Percentiles rank a stretch among this genome's conserved stretches.
Conservation (phyloP, 179 eudicot species). For the Vitellaria paradoxa region DNA sequence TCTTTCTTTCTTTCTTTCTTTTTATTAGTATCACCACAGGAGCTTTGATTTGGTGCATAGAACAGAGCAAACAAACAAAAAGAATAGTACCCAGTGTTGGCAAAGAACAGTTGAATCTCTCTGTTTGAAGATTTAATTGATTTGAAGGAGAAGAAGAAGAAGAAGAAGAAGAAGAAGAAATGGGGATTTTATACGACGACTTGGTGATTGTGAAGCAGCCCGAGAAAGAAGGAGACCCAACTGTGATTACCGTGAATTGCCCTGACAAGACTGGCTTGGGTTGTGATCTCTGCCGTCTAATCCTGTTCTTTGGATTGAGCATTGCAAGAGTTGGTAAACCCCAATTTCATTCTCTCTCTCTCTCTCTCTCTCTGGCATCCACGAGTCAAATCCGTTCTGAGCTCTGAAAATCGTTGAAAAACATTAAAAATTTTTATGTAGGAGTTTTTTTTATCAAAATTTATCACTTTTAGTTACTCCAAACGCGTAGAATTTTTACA, state of each 20-base stretch:
- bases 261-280: slow-evolving; percentile 94
- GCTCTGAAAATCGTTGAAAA: too few relatives aligned
- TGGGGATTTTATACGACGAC: slow-evolving; percentile 79
- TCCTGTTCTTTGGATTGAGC: slow-evolving; percentile 64
- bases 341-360: background rate
- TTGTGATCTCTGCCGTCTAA: slow-evolving; percentile 78
- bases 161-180: slow-evolving; percentile 19
- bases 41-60: background rate
- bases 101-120: background rate
- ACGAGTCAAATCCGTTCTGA: too few relatives aligned
- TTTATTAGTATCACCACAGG: too few relatives aligned
- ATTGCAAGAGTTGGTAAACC: slow-evolving; percentile 64
- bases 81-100: background rate
- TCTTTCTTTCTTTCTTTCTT: too few relatives aligned
- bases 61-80: background rate
- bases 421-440: too few relatives aligned
- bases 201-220: slow-evolving; percentile 56
- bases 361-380: background rate
- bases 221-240: slow-evolving; percentile 66
- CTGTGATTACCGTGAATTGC: slow-evolving; percentile 82
- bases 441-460: too few relatives aligned
- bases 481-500: too few relatives aligned
- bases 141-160: background rate
- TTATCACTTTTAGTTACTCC: too few relatives aligned
- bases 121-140: background rate